Evolutionary conservation across 2,329 filamentous ascomycete genomes (phyloP).

Genomic region (Elsinoe necatrix): DNA sequence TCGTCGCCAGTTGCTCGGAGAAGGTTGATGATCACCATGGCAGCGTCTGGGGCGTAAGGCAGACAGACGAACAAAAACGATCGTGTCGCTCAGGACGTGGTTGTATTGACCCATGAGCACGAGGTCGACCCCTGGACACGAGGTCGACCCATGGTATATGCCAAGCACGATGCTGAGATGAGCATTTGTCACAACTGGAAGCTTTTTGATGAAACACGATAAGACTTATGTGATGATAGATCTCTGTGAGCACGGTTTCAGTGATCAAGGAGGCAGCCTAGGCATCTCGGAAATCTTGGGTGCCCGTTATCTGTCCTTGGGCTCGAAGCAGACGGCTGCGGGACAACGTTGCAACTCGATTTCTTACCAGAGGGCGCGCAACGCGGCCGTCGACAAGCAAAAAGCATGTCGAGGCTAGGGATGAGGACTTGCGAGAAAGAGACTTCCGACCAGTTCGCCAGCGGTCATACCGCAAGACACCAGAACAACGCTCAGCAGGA

Average conservation of each 20-base stretch:
- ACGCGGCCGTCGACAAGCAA: background rate
- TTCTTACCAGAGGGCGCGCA: background rate
- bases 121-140: background rate
- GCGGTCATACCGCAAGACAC: background rate
- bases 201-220: background rate
- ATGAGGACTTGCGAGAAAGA: background rate
- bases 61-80: background rate
- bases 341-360: constrained; percentile 1
- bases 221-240: background rate
- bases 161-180: background rate
- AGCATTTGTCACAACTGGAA: background rate
- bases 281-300: background rate
- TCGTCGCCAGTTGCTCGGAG: background rate
- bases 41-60: background rate
- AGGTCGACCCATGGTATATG: background rate
- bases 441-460: background rate
- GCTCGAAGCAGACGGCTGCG: background rate
- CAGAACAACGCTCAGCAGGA: background rate
- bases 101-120: background rate
- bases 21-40: background rate
- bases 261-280: background rate
- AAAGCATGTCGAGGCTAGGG: background rate
- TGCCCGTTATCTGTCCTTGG: background rate
- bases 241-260: background rate
- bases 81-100: background rate